Conservation (phyloP, 1,139 yeast genomes). For the Candida tetrigidarum region DNA sequence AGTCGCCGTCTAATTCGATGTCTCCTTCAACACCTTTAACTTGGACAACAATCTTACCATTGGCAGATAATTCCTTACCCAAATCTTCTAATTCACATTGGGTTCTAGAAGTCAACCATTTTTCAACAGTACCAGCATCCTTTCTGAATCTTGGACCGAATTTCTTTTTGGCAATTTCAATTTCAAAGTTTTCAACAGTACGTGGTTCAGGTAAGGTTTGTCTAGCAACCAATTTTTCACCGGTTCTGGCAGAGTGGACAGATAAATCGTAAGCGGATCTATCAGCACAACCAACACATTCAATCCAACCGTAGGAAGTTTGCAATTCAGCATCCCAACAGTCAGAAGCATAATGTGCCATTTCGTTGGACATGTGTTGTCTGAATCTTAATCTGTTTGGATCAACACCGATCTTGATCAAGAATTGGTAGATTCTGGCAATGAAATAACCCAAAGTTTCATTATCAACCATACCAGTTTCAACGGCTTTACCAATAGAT, state of each 20-base stretch:
- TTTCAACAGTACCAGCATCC: slow-evolving; percentile 92
- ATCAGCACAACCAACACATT: slow-evolving; percentile 99
- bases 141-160: slow-evolving; percentile 98
- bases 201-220: slow-evolving; percentile 85
- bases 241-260: slow-evolving; percentile 94
- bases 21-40: slow-evolving; percentile 63
- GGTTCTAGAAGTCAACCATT: slow-evolving; percentile 74
- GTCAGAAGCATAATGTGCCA: slow-evolving; percentile 99
- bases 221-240: slow-evolving; percentile 93
- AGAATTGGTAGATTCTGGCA: slow-evolving; percentile 87
- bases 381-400: slow-evolving; percentile 86
- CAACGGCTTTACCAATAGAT: slow-evolving; percentile 90
- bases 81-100: slow-evolving; percentile 86
- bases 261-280: slow-evolving; percentile 97
- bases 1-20: slow-evolving; percentile 72
- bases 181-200: slow-evolving; percentile 81
- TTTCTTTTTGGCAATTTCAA: slow-evolving; percentile 88
- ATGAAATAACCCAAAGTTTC: slow-evolving; percentile 97
- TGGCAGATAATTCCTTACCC: slow-evolving; percentile 64
- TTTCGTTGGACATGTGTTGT: slow-evolving; percentile 98
- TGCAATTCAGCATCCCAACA: slow-evolving; percentile 99
- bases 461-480: slow-evolving; percentile 87
- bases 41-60: slow-evolving; percentile 66
- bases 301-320: slow-evolving; percentile 98
- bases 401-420: slow-evolving; percentile 90